Conservation (phyloP, 257 asterid genomes). For the Sherardia arvensis region DNA sequence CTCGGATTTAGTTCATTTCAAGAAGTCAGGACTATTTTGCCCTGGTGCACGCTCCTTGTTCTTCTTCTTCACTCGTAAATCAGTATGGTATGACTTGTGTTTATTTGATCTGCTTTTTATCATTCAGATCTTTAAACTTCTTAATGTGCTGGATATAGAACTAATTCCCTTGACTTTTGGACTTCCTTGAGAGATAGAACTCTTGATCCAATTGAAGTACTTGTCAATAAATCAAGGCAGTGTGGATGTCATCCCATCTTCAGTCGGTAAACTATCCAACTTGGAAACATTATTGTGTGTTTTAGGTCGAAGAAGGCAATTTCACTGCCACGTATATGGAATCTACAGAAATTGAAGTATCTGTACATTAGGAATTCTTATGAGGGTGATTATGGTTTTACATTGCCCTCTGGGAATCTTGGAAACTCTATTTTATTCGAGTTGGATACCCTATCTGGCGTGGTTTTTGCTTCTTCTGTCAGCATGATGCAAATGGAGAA, state of each 20-base stretch:
- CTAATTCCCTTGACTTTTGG: not conserved
- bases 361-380: too few relatives aligned
- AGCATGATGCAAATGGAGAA: not conserved
- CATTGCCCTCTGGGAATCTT: not conserved
- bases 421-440: not conserved
- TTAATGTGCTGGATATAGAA: not conserved
- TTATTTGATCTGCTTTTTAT: not conserved
- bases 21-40: not conserved
- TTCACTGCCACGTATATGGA: not conserved
- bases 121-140: not conserved
- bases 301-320: too few relatives aligned
- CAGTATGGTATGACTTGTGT: not conserved
- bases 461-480: too few relatives aligned
- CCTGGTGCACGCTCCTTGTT: not conserved
- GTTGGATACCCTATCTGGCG: not conserved
- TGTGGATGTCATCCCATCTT: not conserved
- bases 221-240: not conserved
- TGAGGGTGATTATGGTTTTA: too few relatives aligned
- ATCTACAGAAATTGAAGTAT: too few relatives aligned
- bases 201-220: conserved; percentile 1
- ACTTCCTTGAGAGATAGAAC: not conserved
- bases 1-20: not conserved
- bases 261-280: not conserved
- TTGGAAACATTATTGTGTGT: not conserved
- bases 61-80: not conserved